phyloP scores from a whole-genome alignment of 1,284 basidiomycete species.

The Clitocybe nebularis region DNA sequence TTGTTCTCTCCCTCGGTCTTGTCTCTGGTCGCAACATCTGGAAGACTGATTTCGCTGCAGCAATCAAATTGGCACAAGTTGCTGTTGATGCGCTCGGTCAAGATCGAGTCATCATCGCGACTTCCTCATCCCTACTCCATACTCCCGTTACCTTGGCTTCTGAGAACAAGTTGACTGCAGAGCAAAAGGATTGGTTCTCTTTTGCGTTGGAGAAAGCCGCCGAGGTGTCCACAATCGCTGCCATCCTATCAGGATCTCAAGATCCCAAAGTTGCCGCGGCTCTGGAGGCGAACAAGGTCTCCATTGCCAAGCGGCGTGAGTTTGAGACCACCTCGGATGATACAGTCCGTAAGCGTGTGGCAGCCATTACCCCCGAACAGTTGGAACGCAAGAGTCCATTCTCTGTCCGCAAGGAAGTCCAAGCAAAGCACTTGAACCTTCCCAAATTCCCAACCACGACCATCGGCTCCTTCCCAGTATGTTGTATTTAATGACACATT shows the following conservation, averaged over 20 bases:
- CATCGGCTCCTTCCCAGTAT: constrained; percentile 94
- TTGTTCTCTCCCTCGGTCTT: constrained; percentile 90
- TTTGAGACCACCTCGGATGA: constrained; percentile 97
- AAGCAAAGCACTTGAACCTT: constrained; percentile 86
- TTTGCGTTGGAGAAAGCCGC: constrained; percentile 96
- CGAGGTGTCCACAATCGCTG: constrained; percentile 89
- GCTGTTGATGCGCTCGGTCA: constrained; percentile 79
- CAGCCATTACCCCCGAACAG: constrained; percentile 85
- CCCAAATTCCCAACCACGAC: constrained; percentile 99
- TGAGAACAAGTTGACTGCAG: constrained; percentile 87
- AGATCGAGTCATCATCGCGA: constrained; percentile 90
- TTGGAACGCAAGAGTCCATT: constrained; percentile 92
- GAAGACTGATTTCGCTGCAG: constrained; percentile 93
- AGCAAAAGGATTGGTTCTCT: constrained; percentile 98
- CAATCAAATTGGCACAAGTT: constrained; percentile 83
- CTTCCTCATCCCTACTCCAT: constrained; percentile 97
- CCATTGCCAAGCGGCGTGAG: constrained; percentile 93
- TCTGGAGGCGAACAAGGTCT: constrained; percentile 85
- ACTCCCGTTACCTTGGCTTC: constrained; percentile 93
- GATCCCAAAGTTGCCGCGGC: constrained; percentile 65
- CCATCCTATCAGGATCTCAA: constrained; percentile 80
- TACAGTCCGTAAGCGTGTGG: constrained; percentile 93
- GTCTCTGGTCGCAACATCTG: constrained; percentile 99
- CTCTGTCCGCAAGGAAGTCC: constrained; percentile 83
- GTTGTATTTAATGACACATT: constrained; percentile 20